Conservation (phyloP, 306 rosid species). For the Glycyrrhiza uralensis region DNA sequence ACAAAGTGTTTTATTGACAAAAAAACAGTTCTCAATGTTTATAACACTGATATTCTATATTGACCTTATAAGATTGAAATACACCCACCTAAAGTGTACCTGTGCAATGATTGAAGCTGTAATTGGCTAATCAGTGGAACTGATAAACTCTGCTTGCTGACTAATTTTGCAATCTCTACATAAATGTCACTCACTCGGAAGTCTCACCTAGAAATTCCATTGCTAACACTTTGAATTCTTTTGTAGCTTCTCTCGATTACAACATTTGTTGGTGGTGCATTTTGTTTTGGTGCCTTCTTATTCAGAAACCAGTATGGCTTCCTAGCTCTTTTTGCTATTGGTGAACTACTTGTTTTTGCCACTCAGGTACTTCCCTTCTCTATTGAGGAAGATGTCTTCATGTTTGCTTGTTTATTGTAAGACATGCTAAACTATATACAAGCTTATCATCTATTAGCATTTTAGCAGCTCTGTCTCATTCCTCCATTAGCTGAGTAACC, state of each 20-base stretch:
- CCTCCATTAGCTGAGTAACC: not conserved
- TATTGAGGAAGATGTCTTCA: not conserved
- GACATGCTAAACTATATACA: not conserved
- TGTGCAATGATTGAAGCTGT: not conserved
- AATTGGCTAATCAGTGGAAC: not conserved
- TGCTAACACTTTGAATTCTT: slow-evolving; percentile 12
- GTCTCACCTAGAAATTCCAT: not conserved
- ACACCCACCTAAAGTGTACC: not conserved
- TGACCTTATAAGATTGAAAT: not conserved
- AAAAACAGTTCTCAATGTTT: not conserved
- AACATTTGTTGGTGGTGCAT: slow-evolving; percentile 63
- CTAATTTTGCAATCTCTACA: not conserved
- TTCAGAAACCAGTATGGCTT: slow-evolving; percentile 67
- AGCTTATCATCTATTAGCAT: slow-evolving; percentile 2
- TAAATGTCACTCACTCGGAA: not conserved
- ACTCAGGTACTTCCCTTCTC: slow-evolving; percentile 61
- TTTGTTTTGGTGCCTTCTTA: slow-evolving; percentile 73
- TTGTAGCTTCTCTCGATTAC: slow-evolving; percentile 71
- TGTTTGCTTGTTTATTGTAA: slow-evolving; percentile 3
- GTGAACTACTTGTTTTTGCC: slow-evolving; percentile 82
- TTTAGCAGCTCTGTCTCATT: not conserved
- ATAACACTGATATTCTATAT: no score
- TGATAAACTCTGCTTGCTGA: not conserved
- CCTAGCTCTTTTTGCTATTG: slow-evolving; percentile 66
- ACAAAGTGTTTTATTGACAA: not conserved